Evolutionary conservation across 768 basidiomycete genomes (phyloP), one percentile per base, ranked within the genome.

Genomic region (Tremella fuciformis): DNA sequence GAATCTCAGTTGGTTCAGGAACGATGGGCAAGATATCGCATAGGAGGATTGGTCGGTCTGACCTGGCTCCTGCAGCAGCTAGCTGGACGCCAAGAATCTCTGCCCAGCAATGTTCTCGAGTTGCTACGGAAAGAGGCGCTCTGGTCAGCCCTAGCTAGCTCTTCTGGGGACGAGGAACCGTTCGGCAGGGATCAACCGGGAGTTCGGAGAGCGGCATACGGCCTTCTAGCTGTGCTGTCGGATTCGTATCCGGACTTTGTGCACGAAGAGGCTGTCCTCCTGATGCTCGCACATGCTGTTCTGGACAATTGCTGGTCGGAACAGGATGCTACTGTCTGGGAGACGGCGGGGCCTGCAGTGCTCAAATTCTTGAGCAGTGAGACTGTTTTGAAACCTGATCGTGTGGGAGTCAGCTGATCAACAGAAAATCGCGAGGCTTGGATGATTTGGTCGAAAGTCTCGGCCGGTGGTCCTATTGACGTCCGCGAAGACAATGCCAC

Each of bases 141-240:
- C 82, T 62, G 80, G 83, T 34, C 79, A 74, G 1, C 77, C 86
- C 24, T 92, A 85, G 87, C 84, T 83, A 13, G 79, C 80, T 1
- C 77, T 86, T 7, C 81, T 82, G 19, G 41, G 4, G 63, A 53
- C 4, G 53, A 59, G 18, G 16, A 55, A 26, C 37, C 56, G 49
- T 84, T 87, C 61, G 89, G 88, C 0, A 79, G 78, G 34, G 80
- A 75, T 1, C 88, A 91, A 65, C 88, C 89, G 2, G 81, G 80
- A 40, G 86, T 91, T 26, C 82, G 91, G 16, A 83, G 85, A 70
- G 81, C 85, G 11, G 83, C 84, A 0, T 94, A 91, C 86, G 67
- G 70, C 2, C 63, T 85, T 8, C 69, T 87, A 11, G 81, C 80
- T 55, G 71, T 76, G 8, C 66, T 85, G 18, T 67, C 83, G n/a